A percentile compares a stretch with the other conserved stretches of the same genome.
Evolutionary conservation across 805 yeast species (phyloP).

Genomic region (Debaryomyces tyrocola): DNA sequence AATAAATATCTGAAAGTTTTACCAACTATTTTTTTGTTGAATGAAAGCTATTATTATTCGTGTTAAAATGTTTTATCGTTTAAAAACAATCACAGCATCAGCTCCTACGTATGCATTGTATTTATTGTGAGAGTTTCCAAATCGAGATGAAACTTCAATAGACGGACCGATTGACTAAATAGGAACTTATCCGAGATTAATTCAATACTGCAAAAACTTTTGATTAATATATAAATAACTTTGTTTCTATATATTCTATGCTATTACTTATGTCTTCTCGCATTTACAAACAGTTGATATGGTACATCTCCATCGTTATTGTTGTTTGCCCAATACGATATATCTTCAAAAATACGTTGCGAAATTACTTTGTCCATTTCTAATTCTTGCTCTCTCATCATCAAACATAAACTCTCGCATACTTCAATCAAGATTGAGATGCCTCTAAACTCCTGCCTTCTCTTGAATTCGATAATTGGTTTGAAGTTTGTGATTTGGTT

Average conservation of each 20-base stretch:
- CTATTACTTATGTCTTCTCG: constrained; percentile 3
- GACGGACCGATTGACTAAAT: too few relatives aligned
- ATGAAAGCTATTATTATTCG: too few relatives aligned
- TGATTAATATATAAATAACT: constrained; percentile 9
- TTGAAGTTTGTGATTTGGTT: constrained; percentile 54
- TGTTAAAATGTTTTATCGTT: too few relatives aligned
- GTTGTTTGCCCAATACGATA: constrained; percentile 61
- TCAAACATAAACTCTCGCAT: constrained; percentile 64
- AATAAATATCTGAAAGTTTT: too few relatives aligned
- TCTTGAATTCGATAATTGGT: constrained; percentile 68
- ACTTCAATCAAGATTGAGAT: constrained; percentile 69
- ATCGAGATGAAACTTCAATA: neutral
- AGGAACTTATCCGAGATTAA: too few relatives aligned
- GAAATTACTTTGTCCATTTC: constrained; percentile 57
- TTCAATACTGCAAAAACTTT: neutral
- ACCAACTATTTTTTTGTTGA: too few relatives aligned
- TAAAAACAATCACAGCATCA: too few relatives aligned
- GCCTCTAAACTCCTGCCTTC: constrained; percentile 45
- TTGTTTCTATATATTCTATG: neutral
- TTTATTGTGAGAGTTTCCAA: neutral
- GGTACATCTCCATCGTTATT: constrained; percentile 41
- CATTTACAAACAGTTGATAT: constrained; percentile 4
- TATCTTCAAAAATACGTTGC: constrained; percentile 59
- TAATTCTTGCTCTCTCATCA: constrained; percentile 61
- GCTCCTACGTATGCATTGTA: too few relatives aligned